Base-by-base conservation (phyloP, 805 yeast genomes). In the Candida ficus region DNA sequence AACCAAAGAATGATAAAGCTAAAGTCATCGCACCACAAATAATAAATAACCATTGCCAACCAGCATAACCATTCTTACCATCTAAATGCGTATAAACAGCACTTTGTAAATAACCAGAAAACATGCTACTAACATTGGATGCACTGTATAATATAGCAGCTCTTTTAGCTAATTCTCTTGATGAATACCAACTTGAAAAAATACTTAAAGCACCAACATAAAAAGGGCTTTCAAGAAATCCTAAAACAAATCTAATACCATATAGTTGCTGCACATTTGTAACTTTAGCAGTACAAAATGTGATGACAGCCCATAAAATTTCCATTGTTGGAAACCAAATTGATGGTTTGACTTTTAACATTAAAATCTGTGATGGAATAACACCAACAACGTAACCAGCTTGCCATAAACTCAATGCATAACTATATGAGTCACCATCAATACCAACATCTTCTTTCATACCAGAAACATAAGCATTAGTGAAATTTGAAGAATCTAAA, bases 401-500 rank as follows among this genome's bases (percentile, higher is more conserved):
- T 30, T 28, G 11, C 39, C 16, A 4, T 37, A 39, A 14, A 29
- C 25, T n/a, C 38, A 29, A 1, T 39, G 13, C 75, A 44, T 80
- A 66, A 46, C 80, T 84, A 53, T 79, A 75, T 1, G 37, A 8
- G 11, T 23, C 26, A 10, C 83, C 84, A 38, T 64, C 52, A 67
- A 83, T 71, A 5, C 67, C 65, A 28, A 81, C 61, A 34, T 67
- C 78, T 48, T 72, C 78, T 43, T 70, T 60, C 75, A 83, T 68
- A 17, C 85, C 83, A 14, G 80, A 71, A 30, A 77, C 79, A 50
- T 80, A 82, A 1, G 88, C 88, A 52, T 80, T 78, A 45, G 70
- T 71, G 29, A 51, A 28, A 39, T 90, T 89, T 26, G 77, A 60
- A 44, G 70, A 74, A 52, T 80, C 86, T 43, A 80, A 57, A 46